These are phyloP conservation scores for Macrotyloma uniflorum DNA, from an alignment of 306 rosid species.

Conservation along the genomic window DNA sequence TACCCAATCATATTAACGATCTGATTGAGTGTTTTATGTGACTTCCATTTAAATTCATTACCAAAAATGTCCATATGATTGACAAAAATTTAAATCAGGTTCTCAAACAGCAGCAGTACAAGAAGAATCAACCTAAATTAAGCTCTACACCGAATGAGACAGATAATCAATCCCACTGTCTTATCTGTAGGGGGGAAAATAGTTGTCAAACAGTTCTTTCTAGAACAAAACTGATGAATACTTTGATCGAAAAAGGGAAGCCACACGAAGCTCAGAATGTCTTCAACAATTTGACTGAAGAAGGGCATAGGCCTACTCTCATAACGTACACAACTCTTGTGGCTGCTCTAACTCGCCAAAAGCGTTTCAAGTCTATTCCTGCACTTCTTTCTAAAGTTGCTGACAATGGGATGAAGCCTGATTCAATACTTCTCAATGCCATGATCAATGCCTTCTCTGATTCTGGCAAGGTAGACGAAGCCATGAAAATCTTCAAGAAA, in stretches of 20 bases:
- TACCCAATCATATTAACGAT: neutral
- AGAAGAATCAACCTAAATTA: constrained; percentile 46
- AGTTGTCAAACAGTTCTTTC: constrained; percentile 80
- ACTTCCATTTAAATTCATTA: neutral
- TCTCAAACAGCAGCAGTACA: constrained; percentile 52
- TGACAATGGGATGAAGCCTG: constrained; percentile 80
- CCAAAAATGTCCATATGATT: neutral
- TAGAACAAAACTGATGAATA: constrained; percentile 85
- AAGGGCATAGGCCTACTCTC: constrained; percentile 83
- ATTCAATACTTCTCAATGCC: constrained; percentile 84
- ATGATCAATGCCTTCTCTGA: constrained; percentile 91
- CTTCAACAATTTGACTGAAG: constrained; percentile 69
- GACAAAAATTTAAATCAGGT: neutral
- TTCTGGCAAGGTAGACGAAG: constrained; percentile 71
- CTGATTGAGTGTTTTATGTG: neutral
- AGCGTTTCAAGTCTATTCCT: constrained; percentile 78
- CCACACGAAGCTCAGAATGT: constrained; percentile 76
- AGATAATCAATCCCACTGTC: constrained; percentile 56
- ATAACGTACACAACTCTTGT: constrained; percentile 91
- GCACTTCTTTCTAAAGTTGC: constrained; percentile 68
- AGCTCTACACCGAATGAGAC: constrained; percentile 54
- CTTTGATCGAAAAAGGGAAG: constrained; percentile 65
- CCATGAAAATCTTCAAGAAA: constrained; percentile 70
- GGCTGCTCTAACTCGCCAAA: constrained; percentile 83
- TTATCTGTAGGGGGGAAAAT: constrained; percentile 58